Evolutionary conservation across 2,329 filamentous ascomycete species (phyloP).

Genomic region (Aspergillus flavus): DNA sequence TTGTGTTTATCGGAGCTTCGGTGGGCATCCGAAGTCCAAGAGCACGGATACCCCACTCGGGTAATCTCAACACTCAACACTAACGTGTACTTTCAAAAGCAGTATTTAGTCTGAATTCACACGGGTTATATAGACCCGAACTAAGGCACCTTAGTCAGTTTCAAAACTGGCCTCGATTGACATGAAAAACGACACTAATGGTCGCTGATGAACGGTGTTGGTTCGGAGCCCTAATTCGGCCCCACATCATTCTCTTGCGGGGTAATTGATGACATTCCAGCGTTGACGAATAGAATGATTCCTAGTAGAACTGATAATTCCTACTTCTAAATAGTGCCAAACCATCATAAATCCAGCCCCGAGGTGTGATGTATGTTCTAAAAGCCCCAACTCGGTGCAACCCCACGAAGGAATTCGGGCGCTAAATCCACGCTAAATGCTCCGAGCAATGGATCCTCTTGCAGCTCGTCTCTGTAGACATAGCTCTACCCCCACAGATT

Average conservation of each 20-base stretch:
- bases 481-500: neutral
- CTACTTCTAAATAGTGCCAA: neutral
- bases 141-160: neutral
- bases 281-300: neutral
- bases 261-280: neutral
- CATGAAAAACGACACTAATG: accelerated
- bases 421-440: neutral
- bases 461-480: neutral
- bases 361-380: neutral
- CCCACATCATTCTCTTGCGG: neutral
- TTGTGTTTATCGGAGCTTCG: neutral
- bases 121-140: neutral
- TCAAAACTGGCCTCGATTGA: neutral
- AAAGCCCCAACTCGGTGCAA: neutral
- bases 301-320: neutral
- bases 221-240: neutral
- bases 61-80: neutral
- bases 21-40: neutral
- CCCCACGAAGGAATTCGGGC: neutral
- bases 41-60: neutral
- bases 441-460: neutral
- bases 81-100: neutral
- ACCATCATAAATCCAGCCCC: neutral
- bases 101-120: neutral
- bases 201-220: neutral